Percentiles rank a stretch among this genome's conserved stretches.
Conservation (phyloP, 306 rosid species). For the Cucurbita argyrosperma region DNA sequence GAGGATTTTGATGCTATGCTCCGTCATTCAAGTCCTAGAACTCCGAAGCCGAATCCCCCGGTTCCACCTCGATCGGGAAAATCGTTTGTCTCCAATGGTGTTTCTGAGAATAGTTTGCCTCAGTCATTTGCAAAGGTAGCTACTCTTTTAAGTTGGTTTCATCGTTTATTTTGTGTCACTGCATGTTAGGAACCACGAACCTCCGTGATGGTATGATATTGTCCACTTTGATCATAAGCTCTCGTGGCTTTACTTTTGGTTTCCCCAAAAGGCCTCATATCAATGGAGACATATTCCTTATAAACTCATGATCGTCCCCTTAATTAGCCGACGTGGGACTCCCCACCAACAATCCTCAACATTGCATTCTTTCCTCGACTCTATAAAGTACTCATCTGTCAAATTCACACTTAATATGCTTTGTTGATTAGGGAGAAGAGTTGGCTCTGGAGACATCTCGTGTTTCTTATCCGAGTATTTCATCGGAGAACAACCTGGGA, state of each 20-base stretch:
- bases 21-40: constrained; percentile 46
- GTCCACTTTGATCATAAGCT: no score
- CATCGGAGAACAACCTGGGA: constrained; percentile 13
- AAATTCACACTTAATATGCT: constrained; percentile 5
- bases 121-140: constrained; percentile 31
- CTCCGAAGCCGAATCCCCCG: constrained; percentile 57
- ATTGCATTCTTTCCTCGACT: background rate
- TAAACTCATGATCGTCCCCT: no score
- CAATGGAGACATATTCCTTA: no score
- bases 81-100: constrained; percentile 16
- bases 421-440: constrained; percentile 31
- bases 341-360: no score
- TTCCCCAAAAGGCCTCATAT: no score
- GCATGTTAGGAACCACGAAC: no score
- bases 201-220: no score
- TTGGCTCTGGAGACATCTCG: constrained; percentile 11
- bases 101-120: constrained; percentile 16
- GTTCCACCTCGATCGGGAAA: constrained; percentile 43
- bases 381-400: background rate
- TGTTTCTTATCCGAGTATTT: constrained; percentile 11
- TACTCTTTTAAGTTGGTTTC: background rate
- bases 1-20: constrained; percentile 26
- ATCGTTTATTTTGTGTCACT: background rate
- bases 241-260: no score
- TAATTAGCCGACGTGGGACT: no score